These are phyloP conservation scores for Macrophomina tecta DNA, from an alignment of 2,329 filamentous ascomycete species.

Conservation along the genomic window DNA sequence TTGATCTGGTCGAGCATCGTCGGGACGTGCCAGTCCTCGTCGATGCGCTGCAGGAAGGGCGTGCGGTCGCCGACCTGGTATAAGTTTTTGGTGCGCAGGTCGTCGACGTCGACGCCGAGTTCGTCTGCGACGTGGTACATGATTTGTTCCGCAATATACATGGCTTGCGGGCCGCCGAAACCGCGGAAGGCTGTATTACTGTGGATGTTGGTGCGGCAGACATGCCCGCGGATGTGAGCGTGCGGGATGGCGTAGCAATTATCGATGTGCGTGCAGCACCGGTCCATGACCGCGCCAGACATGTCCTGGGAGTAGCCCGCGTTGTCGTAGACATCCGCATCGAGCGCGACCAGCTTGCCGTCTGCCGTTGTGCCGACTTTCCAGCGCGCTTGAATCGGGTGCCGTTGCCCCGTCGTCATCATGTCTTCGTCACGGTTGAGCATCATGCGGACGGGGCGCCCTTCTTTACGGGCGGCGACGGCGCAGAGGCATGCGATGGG, in stretches of 20 bases:
- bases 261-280: conserved; percentile 84
- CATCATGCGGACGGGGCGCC: conserved; percentile 87
- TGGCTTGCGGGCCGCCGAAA: conserved; percentile 91
- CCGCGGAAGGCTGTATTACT: conserved; percentile 96
- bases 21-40: conserved; percentile 87
- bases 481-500: conserved; percentile 83
- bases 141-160: conserved; percentile 88
- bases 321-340: conserved; percentile 89
- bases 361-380: conserved; percentile 91
- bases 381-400: conserved; percentile 88
- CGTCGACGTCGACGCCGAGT: conserved; percentile 81
- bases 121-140: conserved; percentile 90
- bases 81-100: conserved; percentile 81
- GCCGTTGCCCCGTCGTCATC: conserved; percentile 84
- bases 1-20: conserved; percentile 87
- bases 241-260: conserved; percentile 89
- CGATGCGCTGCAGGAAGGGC: conserved; percentile 86
- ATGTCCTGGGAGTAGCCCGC: conserved; percentile 77
- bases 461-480: conserved; percentile 82
- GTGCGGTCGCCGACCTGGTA: conserved; percentile 78
- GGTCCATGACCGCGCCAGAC: conserved; percentile 79
- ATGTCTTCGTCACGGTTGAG: conserved; percentile 96
- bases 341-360: conserved; percentile 87
- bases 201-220: conserved; percentile 94
- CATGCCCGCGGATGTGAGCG: conserved; percentile 78